These are phyloP conservation scores for Suhomyces ambrosiae DNA, from an alignment of 1,139 yeast species.

Conservation along the genomic window DNA sequence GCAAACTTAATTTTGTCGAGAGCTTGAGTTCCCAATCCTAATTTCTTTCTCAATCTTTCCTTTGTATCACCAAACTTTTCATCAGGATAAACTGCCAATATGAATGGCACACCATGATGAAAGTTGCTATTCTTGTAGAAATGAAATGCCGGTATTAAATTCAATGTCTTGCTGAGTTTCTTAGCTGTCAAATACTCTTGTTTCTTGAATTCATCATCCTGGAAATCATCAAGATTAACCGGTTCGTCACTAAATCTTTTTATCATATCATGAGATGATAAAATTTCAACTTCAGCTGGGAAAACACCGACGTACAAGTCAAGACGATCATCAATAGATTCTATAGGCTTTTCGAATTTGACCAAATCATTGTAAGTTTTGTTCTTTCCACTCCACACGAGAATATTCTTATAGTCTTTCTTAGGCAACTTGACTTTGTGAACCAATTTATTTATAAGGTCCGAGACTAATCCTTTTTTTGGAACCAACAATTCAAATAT, in stretches of 20 bases:
- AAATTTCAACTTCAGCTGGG: conserved; percentile 47
- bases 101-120: conserved; percentile 87
- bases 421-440: conserved; percentile 55
- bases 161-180: conserved; percentile 39
- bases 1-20: conserved; percentile 76
- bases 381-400: conserved; percentile 59
- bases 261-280: conserved; percentile 41
- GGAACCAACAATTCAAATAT: conserved; percentile 71
- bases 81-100: conserved; percentile 64
- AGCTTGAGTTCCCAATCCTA: conserved; percentile 79
- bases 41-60: conserved; percentile 61
- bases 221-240: conserved; percentile 25
- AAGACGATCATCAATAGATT: conserved; percentile 34
- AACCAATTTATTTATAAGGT: conserved; percentile 58
- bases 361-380: conserved; percentile 42
- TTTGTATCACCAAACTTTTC: conserved; percentile 70
- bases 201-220: conserved; percentile 24
- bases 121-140: conserved; percentile 71
- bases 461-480: conserved; percentile 56
- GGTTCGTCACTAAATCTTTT: conserved; percentile 29
- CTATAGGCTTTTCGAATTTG: conserved; percentile 41
- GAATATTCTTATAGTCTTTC: conserved; percentile 51
- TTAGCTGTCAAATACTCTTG: conserved; percentile 35
- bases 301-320: conserved; percentile 48
- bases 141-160: conserved; percentile 59